Evolutionary conservation across 495 filamentous ascomycete species (phyloP).

Genomic region (Margaritispora aquatica): DNA sequence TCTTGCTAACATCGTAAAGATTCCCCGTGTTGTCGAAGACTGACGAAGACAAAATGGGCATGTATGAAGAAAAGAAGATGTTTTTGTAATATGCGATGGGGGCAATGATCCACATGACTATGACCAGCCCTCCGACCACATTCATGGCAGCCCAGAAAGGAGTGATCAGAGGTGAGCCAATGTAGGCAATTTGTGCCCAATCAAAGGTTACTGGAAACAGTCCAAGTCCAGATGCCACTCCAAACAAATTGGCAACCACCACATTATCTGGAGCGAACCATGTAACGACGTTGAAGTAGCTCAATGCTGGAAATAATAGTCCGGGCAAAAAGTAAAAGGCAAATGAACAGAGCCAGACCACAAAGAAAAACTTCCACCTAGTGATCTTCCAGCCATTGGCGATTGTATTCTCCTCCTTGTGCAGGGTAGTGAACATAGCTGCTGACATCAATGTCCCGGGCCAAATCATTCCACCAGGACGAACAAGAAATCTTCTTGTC

Average conservation of each 20-base stretch:
- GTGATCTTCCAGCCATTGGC: conserved; percentile 83
- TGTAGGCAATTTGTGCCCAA: conserved; percentile 90
- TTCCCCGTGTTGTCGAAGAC: conserved; percentile 80
- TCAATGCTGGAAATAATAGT: conserved; percentile 77
- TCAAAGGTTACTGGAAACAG: conserved; percentile 88
- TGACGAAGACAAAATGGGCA: conserved; percentile 68
- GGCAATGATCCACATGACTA: conserved; percentile 87
- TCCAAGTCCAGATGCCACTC: conserved; percentile 76
- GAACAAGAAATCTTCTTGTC: conserved; percentile 70
- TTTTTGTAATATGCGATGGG: conserved; percentile 80
- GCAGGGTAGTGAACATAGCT: conserved; percentile 79
- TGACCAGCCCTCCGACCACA: conserved; percentile 73
- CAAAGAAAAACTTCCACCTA: conserved; percentile 75
- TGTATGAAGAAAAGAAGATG: conserved; percentile 67
- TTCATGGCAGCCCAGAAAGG: conserved; percentile 92
- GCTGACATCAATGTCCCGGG: conserved; percentile 82
- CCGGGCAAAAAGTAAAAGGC: conserved; percentile 84
- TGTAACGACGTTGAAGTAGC: conserved; percentile 84
- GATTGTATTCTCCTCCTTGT: conserved; percentile 71
- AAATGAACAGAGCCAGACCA: conserved; percentile 58
- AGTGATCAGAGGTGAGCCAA: conserved; percentile 77
- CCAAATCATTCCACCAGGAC: conserved; percentile 89
- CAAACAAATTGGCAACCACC: conserved; percentile 76
- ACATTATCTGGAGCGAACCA: conserved; percentile 82
- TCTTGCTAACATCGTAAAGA: conserved; percentile 67